Conservation (phyloP, 1,139 yeast species). For the Zygosaccharomyces pseudobailii region DNA sequence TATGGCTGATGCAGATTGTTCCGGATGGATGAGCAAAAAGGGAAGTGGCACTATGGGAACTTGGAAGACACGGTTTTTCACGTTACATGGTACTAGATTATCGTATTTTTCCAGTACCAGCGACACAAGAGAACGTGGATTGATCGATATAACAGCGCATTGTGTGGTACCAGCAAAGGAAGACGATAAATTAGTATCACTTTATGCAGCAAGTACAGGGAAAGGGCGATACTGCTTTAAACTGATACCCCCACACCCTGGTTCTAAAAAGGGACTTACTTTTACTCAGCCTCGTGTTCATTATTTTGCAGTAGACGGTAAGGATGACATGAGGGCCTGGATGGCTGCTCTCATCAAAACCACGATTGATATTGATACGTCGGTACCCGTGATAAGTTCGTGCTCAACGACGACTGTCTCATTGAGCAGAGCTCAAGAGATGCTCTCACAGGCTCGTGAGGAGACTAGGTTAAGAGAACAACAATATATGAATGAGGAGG, state of each 20-base stretch:
- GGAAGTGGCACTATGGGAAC: constrained; percentile 81
- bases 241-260: constrained; percentile 95
- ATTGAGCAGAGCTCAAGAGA: constrained; percentile 76
- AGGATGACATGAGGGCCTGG: constrained; percentile 93
- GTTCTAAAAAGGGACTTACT: constrained; percentile 88
- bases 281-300: constrained; percentile 96
- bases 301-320: constrained; percentile 89
- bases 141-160: constrained; percentile 94
- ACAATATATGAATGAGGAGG: constrained; percentile 34
- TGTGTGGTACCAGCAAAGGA: constrained; percentile 73
- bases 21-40: constrained; percentile 96
- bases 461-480: constrained; percentile 62
- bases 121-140: constrained; percentile 83
- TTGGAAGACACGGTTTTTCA: constrained; percentile 88
- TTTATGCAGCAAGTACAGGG: constrained; percentile 90
- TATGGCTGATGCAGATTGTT: constrained; percentile 63
- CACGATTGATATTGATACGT: constrained; percentile 90
- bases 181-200: constrained; percentile 73
- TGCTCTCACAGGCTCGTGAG: constrained; percentile 76
- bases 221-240: constrained; percentile 91
- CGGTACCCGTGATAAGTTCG: constrained; percentile 90
- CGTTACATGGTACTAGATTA: constrained; percentile 86
- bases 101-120: constrained; percentile 79
- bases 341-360: constrained; percentile 92
- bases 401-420: constrained; percentile 94